A percentile compares a stretch with the other conserved stretches of the same genome.
Conservation (phyloP, 768 basidiomycete genomes). For the Amanita pseudoporphyria region DNA sequence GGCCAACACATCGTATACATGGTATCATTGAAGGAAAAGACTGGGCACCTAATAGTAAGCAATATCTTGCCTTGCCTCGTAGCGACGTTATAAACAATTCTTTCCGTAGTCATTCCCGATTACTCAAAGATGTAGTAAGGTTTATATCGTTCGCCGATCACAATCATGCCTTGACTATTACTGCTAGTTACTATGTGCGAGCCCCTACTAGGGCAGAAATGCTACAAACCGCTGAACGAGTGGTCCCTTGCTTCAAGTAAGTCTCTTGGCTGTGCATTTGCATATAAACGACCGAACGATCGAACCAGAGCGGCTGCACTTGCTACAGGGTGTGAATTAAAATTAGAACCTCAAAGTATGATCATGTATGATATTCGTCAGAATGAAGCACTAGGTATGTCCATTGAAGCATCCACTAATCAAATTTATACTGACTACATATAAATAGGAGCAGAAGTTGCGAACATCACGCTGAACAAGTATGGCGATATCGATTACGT, state of each 20-base stretch:
- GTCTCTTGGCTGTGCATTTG: conserved; percentile 13
- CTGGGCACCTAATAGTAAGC: conserved; percentile 61
- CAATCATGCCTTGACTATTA: no score
- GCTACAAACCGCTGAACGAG: no score
- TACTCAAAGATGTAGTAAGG: conserved; percentile 63
- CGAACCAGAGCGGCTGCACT: conserved; percentile 47
- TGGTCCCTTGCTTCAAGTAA: conserved; percentile 66
- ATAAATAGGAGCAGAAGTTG: conserved; percentile 50
- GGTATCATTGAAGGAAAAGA: conserved; percentile 72
- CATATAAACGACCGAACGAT: neutral
- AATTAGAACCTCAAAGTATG: conserved; percentile 23
- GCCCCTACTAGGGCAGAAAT: conserved; percentile 59
- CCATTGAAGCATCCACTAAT: neutral
- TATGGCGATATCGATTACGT: no score
- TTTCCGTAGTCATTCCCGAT: conserved; percentile 46
- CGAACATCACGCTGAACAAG: no score
- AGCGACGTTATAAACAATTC: neutral
- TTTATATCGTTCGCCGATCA: no score
- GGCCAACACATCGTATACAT: conserved; percentile 70
- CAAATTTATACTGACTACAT: neutral
- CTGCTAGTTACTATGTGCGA: conserved; percentile 56
- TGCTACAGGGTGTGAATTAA: conserved; percentile 54
- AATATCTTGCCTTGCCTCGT: neutral
- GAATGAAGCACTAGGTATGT: conserved; percentile 54
- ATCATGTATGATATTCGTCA: conserved; percentile 52